Evolutionary conservation across 495 filamentous ascomycete species (phyloP), one percentile per base, ranked within the genome.

Genomic region (Pseudevernia furfuracea): DNA sequence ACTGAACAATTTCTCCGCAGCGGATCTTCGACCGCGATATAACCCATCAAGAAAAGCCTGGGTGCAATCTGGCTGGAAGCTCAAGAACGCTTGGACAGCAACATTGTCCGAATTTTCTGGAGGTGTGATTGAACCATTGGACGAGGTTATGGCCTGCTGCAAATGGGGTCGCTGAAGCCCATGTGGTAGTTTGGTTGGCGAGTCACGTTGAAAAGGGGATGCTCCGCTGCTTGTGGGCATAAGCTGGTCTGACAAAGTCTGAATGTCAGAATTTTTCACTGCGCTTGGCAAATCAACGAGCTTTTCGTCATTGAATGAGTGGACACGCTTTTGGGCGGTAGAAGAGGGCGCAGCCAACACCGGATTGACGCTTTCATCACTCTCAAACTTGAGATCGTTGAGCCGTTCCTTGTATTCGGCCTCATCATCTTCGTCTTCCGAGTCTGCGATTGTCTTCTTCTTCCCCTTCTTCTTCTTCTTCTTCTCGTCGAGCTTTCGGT

Each of bases 361-460:
- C 28, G 76, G 75, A 61, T 77, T 77, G 12, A 75, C 63, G 8
- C 64, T 62, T 14, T 70, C 62, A 39, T 74, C 65, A 3, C 57
- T 41, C 41, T 73, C 70, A 15, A 66, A 39, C 12, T 69, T 69
- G 34, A 71, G 67, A 9, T 39, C 34, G 2, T 34, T 41, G n/a
- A 66, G 52, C 59, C 60, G 66, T 19, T 66, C 65, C 23, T 76
- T 74, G 53, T 72, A 71, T 21, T 71, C 43, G 39, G 64, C 65
- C 30, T 71, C 73, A 21, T 77, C 73, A 25, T 76, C 74, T 8
- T 78, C 77, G 61, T 80, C 79, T n/a, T 79, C 78, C 7, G 80
- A 81, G 58, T 79, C 80, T 25, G 76, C 75, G 58, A 82, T 74
- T 12, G 74, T 69, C 36, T 58, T 65, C 28, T 23, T 48, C 19